A percentile compares a stretch with the other conserved stretches of the same genome.
Evolutionary conservation across 2,329 filamentous ascomycete genomes (phyloP).

Genomic region (Elsinoe australis): DNA sequence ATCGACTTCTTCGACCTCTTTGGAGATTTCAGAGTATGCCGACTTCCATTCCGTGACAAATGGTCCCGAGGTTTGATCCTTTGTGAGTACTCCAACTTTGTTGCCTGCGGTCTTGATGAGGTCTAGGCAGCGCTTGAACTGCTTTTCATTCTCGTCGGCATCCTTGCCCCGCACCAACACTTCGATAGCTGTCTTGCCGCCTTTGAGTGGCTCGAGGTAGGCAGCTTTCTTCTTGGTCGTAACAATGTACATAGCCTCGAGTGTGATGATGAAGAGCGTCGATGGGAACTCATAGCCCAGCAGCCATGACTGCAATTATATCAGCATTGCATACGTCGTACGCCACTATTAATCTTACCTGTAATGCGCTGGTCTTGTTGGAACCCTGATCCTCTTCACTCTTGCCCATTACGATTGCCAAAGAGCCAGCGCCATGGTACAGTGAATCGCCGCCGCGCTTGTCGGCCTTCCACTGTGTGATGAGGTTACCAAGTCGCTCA

Average conservation of each 20-base stretch:
- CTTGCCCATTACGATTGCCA: conserved; percentile 90
- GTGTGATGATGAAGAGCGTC: conserved; percentile 85
- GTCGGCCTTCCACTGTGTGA: conserved; percentile 92
- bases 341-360: conserved; percentile 52
- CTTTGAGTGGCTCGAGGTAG: conserved; percentile 84
- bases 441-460: conserved; percentile 77
- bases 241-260: conserved; percentile 80
- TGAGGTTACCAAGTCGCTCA: conserved; percentile 79
- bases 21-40: conserved; percentile 65
- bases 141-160: conserved; percentile 80
- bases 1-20: conserved; percentile 83
- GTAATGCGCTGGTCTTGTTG: conserved; percentile 92
- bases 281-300: conserved; percentile 97
- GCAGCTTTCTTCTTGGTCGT: conserved; percentile 98
- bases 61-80: conserved; percentile 75
- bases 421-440: conserved; percentile 79
- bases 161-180: conserved; percentile 89
- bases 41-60: conserved; percentile 98
- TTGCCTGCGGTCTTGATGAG: conserved; percentile 83
- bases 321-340: conserved; percentile 6
- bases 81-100: conserved; percentile 79
- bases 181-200: conserved; percentile 85
- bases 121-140: conserved; percentile 75
- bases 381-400: conserved; percentile 80
- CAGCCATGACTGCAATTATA: conserved; percentile 75